Evolutionary conservation across 306 rosid genomes (phyloP), one percentile per base, ranked within the genome.

Genomic region (Cucurbita moschata): DNA sequence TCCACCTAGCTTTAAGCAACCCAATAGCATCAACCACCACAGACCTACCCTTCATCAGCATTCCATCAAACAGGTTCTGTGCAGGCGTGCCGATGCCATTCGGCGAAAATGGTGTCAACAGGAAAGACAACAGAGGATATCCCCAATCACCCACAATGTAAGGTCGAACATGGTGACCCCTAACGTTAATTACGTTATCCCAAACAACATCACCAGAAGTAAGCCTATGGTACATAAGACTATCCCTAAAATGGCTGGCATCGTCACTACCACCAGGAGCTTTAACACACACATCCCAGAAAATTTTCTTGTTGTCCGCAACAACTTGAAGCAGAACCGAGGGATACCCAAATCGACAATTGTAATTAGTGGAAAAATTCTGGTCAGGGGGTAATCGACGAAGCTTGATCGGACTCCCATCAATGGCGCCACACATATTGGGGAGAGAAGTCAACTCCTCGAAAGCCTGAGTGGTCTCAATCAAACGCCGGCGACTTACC

Each of bases 201-300:
- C 96, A 91, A 3, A 85, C 91, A 13, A 87, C 79, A 47, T 91
- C 96, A 0, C 88, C 92, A 1, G 95, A 90, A 8, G 87, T 85
- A 2, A 91, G 84, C 70, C 89, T 59, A 26, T 79, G 87, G 73
- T 94, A 89, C 53, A 90, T 66, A 35, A 85, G 81, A 66, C 91
- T 94, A 13, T 90, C 96, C 72, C 97, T 81, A 19, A 90, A 89
- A 81, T 94, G 97, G 2, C 88, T 60, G 1, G 96, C 89, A 54
- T 91, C 92, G 23, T 91, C 92, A 0, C 90, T 84, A 5, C 88
- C 96, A 8, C 97, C 99, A 0, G 88, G 92, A 0, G 91, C 97
- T 63, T 88, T 94, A 0, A 94, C 96, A 37, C 99, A 94, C 12
- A 94, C 96, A 40, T 94, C 99, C 99, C 97, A 94, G 80, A 91